Evolutionary conservation across 2,329 filamentous ascomycete genomes (phyloP), one percentile per base, ranked within the genome.

Genomic region (Graphilbum sp.): DNA sequence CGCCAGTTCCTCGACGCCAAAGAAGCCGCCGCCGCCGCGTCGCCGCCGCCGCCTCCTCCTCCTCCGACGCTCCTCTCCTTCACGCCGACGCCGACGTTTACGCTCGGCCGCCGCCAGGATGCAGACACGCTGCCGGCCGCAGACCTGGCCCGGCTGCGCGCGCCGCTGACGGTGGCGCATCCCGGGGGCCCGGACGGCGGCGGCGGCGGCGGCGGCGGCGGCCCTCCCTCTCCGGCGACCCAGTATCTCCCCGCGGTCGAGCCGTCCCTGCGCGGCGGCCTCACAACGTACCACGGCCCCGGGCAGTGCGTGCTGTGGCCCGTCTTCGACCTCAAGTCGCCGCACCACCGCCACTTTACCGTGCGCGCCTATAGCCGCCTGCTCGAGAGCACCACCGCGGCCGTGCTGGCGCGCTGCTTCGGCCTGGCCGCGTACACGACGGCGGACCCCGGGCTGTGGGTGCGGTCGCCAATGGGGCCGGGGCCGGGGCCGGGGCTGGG

Each of bases 291-390:
- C 61, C 90, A 98, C 54, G 90, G 88, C 0, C 90, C 88, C 0
- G 88, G 88, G 0, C 90, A 98, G 55, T 61, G 93, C 35, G 82
- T 95, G 27, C 74, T 87, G n/a, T 98, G 93, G 64, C 85, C 88
- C 3, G 73, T 95, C 36, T 55, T 93, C n/a, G 85, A 94, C 55
- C 67, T 96, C 40, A 73, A 72, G 70, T 44, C 38, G 18, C 19
- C 41, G 15, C 46, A 57, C 11, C 70, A 85, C 46, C 59, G 61
- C 0, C 62, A 52, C 34, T 63, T 90, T 17, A 76, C 71, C 5
- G 79, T 90, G 12, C 65, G 83, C 16, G 72, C 71, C 43, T 94
- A 93, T 58, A 79, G 93, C 6, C 68, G 74, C 27, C 57, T 86
- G 24, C 67, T 98, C 2, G 87, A 98, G 54, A 66, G 75, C 43